Base-by-base conservation (phyloP, 2,329 filamentous ascomycete genomes). In the Venturiaceae sp. region DNA sequence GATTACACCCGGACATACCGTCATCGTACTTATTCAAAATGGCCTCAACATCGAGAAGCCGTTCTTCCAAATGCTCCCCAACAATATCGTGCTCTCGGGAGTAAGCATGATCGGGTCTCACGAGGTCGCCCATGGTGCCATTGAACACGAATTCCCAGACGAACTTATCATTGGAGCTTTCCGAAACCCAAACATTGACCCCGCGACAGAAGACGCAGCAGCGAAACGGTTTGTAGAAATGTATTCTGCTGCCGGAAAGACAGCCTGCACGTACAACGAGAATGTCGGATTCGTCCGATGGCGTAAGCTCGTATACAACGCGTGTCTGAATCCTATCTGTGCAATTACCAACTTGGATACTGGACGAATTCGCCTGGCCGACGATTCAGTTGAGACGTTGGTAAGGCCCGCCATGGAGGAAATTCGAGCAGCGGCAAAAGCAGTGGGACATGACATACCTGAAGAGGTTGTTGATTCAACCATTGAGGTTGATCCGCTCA, bases 11-110 rank as follows among this genome's bases (percentile, higher is more conserved):
- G 63, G 71, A 53, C 69, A 76, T 21, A 84, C 81, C 0, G 75
- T 77, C 0, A 79, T 85, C 44, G 80, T 82, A 5, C 75, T 86
- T 0, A 75, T 84, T 13, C 83, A 86, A 61, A 85, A 85, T 63
- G 83, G 83, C 0, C 78, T 85, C 41, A 77, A 75, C 1, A 83
- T 84, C 60, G 83, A 86, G 65, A 74, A 79, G 9, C 77, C 80
- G 16, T 83, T 82, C 57, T 64, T 69, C 0, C 63, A 66, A 0
- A 67, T 68, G 0, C 85, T 81, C 61, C 80, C 81, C 0, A 57
- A 65, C 0, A 79, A 77, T 30, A 76, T 80, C 0, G 73, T 86
- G 23, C 64, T 85, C 6, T 83, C 78, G 44, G 78, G 77, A 41
- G 81, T 84, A 1, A 76, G 74, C 2, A 69, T 79, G 55, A 82